A percentile compares a stretch with the other conserved stretches of the same genome.
phyloP scores from a whole-genome alignment of 768 basidiomycete species.

The Termitomyces sp. region DNA sequence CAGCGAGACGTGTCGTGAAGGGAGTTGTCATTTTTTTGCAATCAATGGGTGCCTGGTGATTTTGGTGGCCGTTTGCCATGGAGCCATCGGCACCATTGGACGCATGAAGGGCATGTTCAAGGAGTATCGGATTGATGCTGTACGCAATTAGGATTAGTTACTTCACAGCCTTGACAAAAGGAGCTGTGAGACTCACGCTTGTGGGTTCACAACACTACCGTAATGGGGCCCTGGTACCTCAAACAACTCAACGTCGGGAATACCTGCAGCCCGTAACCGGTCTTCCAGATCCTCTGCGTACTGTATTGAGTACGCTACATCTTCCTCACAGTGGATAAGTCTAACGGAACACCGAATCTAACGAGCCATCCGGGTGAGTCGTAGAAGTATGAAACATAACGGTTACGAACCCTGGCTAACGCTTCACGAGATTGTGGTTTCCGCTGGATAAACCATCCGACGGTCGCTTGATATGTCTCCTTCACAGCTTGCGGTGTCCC shows the following conservation, averaged over 20 bases:
- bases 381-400: too few species aligned
- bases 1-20: conserved; percentile 12
- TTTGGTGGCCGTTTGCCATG: not conserved
- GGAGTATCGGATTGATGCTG: conserved; percentile 16
- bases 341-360: conserved; percentile 18
- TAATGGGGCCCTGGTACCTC: conserved; percentile 19
- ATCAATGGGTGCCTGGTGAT: conserved; percentile 1
- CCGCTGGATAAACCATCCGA: conserved; percentile 17
- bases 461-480: conserved; percentile 9
- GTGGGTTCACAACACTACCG: conserved; percentile 15
- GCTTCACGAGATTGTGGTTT: conserved; percentile 8
- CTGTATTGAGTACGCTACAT: conserved; percentile 19
- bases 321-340: conserved; percentile 19
- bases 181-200: conserved; percentile 9
- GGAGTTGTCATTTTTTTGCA: conserved; percentile 12
- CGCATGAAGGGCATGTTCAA: conserved; percentile 10
- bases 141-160: not conserved
- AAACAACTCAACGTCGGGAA: conserved; percentile 13
- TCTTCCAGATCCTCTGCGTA: conserved; percentile 11
- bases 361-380: not conserved
- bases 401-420: conserved; percentile 11
- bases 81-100: not conserved
- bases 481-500: conserved; percentile 15
- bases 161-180: not conserved
- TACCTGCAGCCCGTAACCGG: conserved; percentile 17